These are phyloP conservation scores for Erythrobasidium hasegawianum DNA, from an alignment of 1,284 basidiomycete genomes.

Conservation along the genomic window DNA sequence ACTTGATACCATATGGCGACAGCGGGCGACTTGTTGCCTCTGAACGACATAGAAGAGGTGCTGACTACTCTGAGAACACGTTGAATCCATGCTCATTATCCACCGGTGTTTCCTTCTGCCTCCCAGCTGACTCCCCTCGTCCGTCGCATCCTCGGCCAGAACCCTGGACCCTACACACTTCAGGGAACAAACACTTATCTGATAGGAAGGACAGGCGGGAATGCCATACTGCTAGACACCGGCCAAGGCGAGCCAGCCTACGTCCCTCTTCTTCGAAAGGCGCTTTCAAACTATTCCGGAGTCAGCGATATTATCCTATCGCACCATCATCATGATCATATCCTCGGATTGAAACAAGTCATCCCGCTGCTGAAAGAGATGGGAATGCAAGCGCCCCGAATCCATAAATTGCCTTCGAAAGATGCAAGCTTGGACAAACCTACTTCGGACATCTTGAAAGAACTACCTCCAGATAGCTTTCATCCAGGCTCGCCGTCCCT, in stretches of 20 bases:
- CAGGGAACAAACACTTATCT: slow-evolving; percentile 96
- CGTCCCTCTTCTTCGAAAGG: slow-evolving; percentile 62
- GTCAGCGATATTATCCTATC: slow-evolving; percentile 83
- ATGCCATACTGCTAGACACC: slow-evolving; percentile 72
- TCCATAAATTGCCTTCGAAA: slow-evolving; percentile 52
- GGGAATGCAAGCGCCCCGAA: slow-evolving; percentile 48
- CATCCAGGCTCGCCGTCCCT: background rate
- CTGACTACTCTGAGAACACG: background rate
- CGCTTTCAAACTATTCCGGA: slow-evolving; percentile 41
- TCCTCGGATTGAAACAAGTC: slow-evolving; percentile 69
- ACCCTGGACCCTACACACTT: slow-evolving; percentile 77
- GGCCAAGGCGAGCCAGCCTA: slow-evolving; percentile 74
- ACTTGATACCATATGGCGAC: slow-evolving; percentile 6
- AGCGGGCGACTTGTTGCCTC: slow-evolving; percentile 6
- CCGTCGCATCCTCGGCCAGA: slow-evolving; percentile 60
- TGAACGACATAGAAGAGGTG: slow-evolving; percentile 18
- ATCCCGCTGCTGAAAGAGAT: slow-evolving; percentile 60
- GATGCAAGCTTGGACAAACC: slow-evolving; percentile 2
- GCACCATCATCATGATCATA: slow-evolving; percentile 86
- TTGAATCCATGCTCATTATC: no score
- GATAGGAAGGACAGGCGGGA: slow-evolving; percentile 54
- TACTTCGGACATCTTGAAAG: slow-evolving; percentile 15
- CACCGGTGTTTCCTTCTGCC: no score
- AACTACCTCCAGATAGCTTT: background rate
- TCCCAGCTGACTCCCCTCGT: slow-evolving; percentile 49